Base-by-base conservation (phyloP, 1,284 basidiomycete genomes). In the Apiotrichum gracile region DNA sequence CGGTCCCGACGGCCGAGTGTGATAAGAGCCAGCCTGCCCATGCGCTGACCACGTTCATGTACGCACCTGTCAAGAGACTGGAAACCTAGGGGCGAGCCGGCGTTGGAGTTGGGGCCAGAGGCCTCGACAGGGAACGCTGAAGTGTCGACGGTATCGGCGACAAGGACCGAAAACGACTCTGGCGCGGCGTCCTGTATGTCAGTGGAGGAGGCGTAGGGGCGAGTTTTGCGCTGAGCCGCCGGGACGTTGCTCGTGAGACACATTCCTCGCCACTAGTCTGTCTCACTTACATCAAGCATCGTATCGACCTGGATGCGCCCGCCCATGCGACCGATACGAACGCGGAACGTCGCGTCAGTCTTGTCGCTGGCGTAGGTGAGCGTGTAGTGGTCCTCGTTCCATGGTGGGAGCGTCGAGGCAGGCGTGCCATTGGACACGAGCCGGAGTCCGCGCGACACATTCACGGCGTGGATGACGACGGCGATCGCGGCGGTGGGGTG, bases 311-410 rank as follows among this genome's bases (percentile, higher is more conserved):
- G 65, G 0, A 72, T 65, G 42, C 77, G 64, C 2, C 59, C 67
- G 0, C 77, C 77, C 59, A 78, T 72, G 24, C 70, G 67, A 10
- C 69, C 69, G 8, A 78, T 68, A 27, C 71, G 68, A 31, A 78
- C 61, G 40, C 74, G 62, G 55, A 76, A 78, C 13, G 59, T 61
- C 65, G 78, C 60, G 9, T 66, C 61, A 48, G 70, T 74, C 65
- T 78, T 76, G 16, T 62, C 69, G 61, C 77, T 76, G 29, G 61
- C 64, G 60, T 78, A 79, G 53, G 68, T 65, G 35, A 78, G 71
- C 34, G 61, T 56, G 55, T 77, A 74, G 13, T 64, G 60, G 39
- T 75, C 69, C 38, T 60, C 70, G 60, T 45, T 45, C 43, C 43
- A 45, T 22, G 43, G 43, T 6, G 43, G 43, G 17, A 45, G 43